Conservation (phyloP, 2,329 filamentous ascomycete species). For the Fusarium sp. region DNA sequence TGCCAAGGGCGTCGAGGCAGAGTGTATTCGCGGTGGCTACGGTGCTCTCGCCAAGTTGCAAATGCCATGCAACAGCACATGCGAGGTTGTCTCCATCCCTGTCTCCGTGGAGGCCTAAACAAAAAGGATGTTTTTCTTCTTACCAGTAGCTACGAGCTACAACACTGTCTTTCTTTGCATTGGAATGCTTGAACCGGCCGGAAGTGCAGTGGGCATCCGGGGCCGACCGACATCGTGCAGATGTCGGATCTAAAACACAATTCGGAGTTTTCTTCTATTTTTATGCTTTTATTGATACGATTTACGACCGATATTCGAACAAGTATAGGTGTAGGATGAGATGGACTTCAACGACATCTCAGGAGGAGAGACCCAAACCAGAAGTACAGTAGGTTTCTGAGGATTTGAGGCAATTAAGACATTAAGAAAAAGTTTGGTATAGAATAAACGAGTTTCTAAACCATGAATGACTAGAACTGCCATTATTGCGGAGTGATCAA, state of each 20-base stretch:
- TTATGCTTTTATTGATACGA: constrained; percentile 11
- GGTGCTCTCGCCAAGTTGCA: constrained; percentile 45
- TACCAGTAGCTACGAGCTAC: neutral
- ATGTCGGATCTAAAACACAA: neutral
- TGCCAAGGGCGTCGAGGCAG: constrained; percentile 61
- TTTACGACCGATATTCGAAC: constrained; percentile 16
- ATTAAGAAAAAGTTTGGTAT: constrained; percentile 7
- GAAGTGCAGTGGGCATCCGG: constrained; percentile 47
- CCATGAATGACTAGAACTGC: neutral
- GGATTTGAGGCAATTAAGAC: constrained; percentile 15
- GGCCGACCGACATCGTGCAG: neutral
- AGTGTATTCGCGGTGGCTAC: constrained; percentile 60
- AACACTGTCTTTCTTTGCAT: neutral
- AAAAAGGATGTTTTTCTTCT: neutral
- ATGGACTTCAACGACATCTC: constrained; percentile 37
- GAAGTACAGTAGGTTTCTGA: constrained; percentile 48
- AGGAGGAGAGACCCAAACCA: constrained; percentile 4
- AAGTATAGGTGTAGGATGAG: constrained; percentile 24
- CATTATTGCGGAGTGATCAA: neutral
- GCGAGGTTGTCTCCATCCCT: constrained; percentile 39
- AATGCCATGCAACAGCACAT: constrained; percentile 46
- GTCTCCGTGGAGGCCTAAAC: constrained; percentile 44
- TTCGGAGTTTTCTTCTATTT: constrained; percentile 11
- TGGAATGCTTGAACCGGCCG: constrained; percentile 3
- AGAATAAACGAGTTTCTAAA: neutral